Percentiles rank a stretch among this genome's conserved stretches.
Evolutionary conservation across 176 grass and related monocot genomes (phyloP).

Genomic region (Rhipidocladum racemiflorum): DNA sequence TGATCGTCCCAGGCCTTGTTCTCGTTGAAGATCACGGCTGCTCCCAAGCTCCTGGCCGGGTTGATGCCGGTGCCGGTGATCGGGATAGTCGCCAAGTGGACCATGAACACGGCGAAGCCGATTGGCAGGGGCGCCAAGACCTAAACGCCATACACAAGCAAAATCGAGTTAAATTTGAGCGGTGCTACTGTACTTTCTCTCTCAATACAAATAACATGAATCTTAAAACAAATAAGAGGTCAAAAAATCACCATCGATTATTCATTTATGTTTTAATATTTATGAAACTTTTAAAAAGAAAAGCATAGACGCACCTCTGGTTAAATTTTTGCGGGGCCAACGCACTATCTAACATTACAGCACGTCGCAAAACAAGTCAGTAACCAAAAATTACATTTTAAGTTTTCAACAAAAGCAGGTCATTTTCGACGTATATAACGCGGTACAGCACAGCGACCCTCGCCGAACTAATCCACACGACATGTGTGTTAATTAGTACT

Average conservation of each 20-base stretch:
- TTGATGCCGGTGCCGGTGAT: conserved; percentile 92
- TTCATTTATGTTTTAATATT: too few relatives aligned
- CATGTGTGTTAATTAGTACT: neutral
- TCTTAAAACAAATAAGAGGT: too few relatives aligned
- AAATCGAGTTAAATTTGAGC: neutral
- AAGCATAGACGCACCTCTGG: too few relatives aligned
- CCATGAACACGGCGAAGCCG: conserved; percentile 92
- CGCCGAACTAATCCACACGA: neutral
- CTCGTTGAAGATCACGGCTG: conserved; percentile 69
- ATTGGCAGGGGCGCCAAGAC: conserved; percentile 83
- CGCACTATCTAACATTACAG: neutral
- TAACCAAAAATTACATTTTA: neutral
- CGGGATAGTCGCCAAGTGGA: conserved; percentile 84
- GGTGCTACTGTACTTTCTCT: too few relatives aligned
- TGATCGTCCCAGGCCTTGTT: conserved; percentile 76
- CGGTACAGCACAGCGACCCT: neutral
- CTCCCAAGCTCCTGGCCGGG: conserved; percentile 76
- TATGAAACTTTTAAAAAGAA: too few relatives aligned
- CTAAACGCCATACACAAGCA: neutral
- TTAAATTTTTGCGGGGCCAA: too few relatives aligned
- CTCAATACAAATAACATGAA: too few relatives aligned
- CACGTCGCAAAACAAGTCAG: neutral
- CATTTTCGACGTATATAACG: neutral
- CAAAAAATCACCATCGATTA: too few relatives aligned
- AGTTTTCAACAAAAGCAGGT: neutral